Evolutionary conservation across 2,329 filamentous ascomycete species (phyloP).

Genomic region (Fusarium verticillioides): DNA sequence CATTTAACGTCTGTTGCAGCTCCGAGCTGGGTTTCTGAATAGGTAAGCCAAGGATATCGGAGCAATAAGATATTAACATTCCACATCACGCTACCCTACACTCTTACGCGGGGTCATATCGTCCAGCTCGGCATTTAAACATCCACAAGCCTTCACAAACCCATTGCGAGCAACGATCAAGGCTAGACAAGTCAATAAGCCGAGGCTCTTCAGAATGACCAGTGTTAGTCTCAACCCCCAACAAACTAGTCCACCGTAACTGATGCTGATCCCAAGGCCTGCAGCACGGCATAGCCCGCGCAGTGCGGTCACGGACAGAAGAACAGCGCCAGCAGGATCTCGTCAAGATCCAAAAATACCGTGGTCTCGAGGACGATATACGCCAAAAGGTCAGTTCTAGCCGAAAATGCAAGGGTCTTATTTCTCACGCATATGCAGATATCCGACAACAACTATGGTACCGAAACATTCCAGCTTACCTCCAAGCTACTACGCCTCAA

Average conservation of each 20-base stretch:
- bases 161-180: background rate
- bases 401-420: background rate
- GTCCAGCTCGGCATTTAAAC: conserved; percentile 2
- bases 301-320: conserved; percentile 70
- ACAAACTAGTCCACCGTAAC: conserved; percentile 15
- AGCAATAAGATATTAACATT: background rate
- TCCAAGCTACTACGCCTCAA: conserved; percentile 80
- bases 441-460: conserved; percentile 58
- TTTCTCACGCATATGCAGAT: conserved; percentile 46
- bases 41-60: background rate
- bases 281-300: conserved; percentile 86
- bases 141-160: conserved; percentile 4
- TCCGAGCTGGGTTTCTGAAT: background rate
- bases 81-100: conserved; percentile 24
- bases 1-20: background rate
- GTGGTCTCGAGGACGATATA: conserved; percentile 74
- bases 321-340: conserved; percentile 77
- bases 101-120: conserved; percentile 3
- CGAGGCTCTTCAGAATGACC: conserved; percentile 32
- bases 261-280: conserved; percentile 42
- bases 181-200: background rate
- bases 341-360: conserved; percentile 81
- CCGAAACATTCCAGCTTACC: conserved; percentile 72
- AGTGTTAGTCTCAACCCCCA: conserved; percentile 32
- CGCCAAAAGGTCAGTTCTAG: conserved; percentile 67